These are phyloP conservation scores for Solanum paucissectum DNA, from an alignment of 257 asterid genomes.

Conservation along the genomic window DNA sequence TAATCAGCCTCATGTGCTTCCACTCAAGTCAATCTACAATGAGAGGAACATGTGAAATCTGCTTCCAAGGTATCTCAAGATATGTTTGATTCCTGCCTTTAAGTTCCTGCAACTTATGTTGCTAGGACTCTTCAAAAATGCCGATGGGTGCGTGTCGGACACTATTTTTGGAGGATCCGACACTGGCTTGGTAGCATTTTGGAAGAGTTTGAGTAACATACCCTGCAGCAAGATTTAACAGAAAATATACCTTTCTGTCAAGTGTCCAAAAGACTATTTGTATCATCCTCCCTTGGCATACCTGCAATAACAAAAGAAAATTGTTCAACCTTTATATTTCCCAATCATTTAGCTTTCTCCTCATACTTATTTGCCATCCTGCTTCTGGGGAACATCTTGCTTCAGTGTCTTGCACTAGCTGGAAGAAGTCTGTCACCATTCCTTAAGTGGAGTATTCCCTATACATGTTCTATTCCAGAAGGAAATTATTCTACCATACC, in stretches of 20 bases:
- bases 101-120: background rate
- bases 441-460: background rate
- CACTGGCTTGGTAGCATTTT: background rate
- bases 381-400: background rate
- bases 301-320: background rate
- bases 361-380: background rate
- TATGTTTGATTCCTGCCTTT: background rate
- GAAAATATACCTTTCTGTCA: background rate
- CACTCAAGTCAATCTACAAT: background rate
- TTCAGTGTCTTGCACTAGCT: background rate
- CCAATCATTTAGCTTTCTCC: background rate
- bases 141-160: no score
- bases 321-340: background rate
- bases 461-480: background rate
- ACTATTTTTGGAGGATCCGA: background rate
- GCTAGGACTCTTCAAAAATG: no score
- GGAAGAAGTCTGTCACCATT: background rate
- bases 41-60: background rate
- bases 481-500: background rate
- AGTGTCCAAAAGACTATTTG: background rate
- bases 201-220: background rate
- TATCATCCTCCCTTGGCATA: background rate
- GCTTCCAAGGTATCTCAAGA: background rate
- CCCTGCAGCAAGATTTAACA: background rate
- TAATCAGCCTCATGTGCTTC: background rate